These are phyloP conservation scores for Cladosporium sphaerospermum DNA, from an alignment of 2,329 filamentous ascomycete genomes.

Conservation along the genomic window DNA sequence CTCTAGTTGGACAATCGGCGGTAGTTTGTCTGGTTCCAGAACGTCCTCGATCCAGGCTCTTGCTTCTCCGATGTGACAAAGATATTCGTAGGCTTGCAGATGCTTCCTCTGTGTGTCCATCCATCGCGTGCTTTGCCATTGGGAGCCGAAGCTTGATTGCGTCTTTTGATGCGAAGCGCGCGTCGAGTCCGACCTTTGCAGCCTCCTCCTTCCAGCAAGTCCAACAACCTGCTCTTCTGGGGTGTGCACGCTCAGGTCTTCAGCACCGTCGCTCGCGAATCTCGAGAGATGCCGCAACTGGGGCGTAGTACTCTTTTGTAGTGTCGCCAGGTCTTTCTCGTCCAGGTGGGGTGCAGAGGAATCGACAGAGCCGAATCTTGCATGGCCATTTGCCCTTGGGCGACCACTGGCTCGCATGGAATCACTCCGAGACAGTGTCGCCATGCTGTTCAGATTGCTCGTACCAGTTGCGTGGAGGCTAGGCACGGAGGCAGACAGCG, in stretches of 20 bases:
- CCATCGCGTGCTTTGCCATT: conserved; percentile 75
- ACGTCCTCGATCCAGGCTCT: conserved; percentile 99
- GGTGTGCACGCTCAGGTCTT: conserved; percentile 74
- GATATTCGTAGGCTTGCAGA: conserved; percentile 92
- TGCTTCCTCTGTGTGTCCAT: conserved; percentile 99
- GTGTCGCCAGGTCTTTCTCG: conserved; percentile 61
- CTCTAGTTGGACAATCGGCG: conserved; percentile 87
- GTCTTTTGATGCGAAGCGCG: conserved; percentile 46
- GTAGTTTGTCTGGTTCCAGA: conserved; percentile 68
- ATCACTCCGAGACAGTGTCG: conserved; percentile 32
- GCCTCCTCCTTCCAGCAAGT: conserved; percentile 71
- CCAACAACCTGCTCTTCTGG: conserved; percentile 81
- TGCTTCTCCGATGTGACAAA: conserved; percentile 97
- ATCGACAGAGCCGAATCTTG: conserved; percentile 28
- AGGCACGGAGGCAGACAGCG: neutral
- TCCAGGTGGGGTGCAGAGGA: conserved; percentile 25
- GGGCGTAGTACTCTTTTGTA: conserved; percentile 83
- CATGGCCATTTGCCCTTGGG: conserved; percentile 26
- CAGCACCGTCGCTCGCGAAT: conserved; percentile 64
- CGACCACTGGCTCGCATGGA: conserved; percentile 30
- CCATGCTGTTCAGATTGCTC: conserved; percentile 24
- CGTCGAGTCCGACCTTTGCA: conserved; percentile 62
- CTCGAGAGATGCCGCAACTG: conserved; percentile 83
- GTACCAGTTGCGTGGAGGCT: neutral
- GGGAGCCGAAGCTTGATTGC: conserved; percentile 27